phyloP scores from a whole-genome alignment of 2,329 filamentous ascomycete species.

The Cladophialophora chaetospira region DNA sequence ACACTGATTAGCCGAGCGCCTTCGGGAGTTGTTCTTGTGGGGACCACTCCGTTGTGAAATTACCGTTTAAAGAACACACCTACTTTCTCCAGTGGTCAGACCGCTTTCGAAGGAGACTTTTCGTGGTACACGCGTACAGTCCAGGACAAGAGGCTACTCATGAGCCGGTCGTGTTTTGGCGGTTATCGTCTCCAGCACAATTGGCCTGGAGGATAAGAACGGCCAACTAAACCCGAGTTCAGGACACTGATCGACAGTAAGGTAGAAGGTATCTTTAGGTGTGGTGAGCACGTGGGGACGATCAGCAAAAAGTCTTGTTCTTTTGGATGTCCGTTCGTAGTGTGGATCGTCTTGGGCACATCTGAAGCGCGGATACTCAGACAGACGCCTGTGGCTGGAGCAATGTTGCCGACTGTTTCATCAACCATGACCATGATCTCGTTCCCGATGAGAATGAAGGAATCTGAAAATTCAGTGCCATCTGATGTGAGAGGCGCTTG shows the following conservation, averaged over 20 bases:
- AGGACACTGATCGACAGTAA: slow-evolving; percentile 14
- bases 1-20: background rate
- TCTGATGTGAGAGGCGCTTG: background rate
- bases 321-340: background rate
- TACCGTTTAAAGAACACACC: too few relatives aligned
- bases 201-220: slow-evolving; percentile 8
- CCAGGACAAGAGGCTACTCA: slow-evolving; percentile 3
- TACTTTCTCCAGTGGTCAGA: too few relatives aligned
- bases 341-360: background rate
- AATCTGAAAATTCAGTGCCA: slow-evolving; percentile 3
- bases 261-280: slow-evolving; percentile 3
- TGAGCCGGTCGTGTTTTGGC: slow-evolving; percentile 10
- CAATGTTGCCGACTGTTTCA: slow-evolving; percentile 10
- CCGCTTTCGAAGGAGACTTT: background rate
- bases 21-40: too few relatives aligned
- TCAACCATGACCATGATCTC: background rate
- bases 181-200: background rate
- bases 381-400: background rate
- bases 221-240: background rate
- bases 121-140: slow-evolving; percentile 7
- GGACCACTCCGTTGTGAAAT: background rate
- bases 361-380: slow-evolving; percentile 1
- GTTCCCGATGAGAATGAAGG: slow-evolving; percentile 1
- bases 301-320: slow-evolving; percentile 4
- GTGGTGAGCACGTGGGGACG: slow-evolving; percentile 19